phyloP scores from a whole-genome alignment of 2,329 filamentous ascomycete species.

The Aschersonia sp. region DNA sequence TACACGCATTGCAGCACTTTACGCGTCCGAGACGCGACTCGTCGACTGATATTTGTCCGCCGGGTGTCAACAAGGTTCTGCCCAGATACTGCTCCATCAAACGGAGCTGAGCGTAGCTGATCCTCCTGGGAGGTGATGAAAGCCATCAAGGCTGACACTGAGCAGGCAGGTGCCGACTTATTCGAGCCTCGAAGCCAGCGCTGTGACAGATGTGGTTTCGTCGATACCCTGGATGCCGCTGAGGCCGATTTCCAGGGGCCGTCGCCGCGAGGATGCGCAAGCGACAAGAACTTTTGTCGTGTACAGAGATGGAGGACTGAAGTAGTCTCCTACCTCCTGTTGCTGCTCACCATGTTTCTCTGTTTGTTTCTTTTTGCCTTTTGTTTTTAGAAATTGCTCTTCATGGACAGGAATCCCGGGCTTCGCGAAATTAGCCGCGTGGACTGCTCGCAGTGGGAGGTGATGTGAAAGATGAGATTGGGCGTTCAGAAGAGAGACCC shows the following conservation, averaged over 20 bases:
- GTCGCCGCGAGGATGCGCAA: conserved; percentile 11
- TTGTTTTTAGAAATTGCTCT: no score
- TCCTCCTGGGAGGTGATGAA: conserved; percentile 63
- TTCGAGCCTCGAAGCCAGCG: conserved; percentile 47
- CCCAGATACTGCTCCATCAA: conserved; percentile 50
- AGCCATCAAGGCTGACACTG: conserved; percentile 75
- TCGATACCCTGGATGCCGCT: conserved; percentile 87
- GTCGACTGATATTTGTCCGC: no score
- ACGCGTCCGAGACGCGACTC: no score
- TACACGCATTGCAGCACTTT: no score
- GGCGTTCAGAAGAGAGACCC: no score
- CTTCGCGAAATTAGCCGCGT: no score
- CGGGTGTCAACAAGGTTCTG: conserved; percentile 49
- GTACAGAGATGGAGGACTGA: background rate
- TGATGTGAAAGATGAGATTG: no score
- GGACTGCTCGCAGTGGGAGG: no score
- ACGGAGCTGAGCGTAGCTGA: conserved; percentile 30
- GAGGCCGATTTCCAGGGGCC: conserved; percentile 69
- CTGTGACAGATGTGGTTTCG: conserved; percentile 73
- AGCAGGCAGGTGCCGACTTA: conserved; percentile 45
- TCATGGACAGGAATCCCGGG: no score
- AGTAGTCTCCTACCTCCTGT: no score
- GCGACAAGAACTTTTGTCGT: background rate
- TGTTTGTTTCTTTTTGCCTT: no score
- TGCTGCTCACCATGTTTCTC: no score